Conservation (phyloP, 1,139 yeast species). For the Scheffersomyces lignicola region DNA sequence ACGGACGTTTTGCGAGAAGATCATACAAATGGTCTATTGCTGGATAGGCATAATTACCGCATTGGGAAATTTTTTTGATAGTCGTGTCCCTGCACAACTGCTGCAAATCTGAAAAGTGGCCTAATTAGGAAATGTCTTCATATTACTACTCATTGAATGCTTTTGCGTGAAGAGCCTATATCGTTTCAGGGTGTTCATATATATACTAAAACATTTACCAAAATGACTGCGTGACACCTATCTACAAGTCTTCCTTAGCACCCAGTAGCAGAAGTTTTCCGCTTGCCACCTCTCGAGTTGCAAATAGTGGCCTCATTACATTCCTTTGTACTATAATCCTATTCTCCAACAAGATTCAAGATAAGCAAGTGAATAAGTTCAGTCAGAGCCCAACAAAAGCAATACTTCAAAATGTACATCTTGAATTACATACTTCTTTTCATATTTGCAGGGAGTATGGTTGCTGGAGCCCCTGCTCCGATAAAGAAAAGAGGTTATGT, state of each 20-base stretch:
- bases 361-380: neutral
- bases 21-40: neutral
- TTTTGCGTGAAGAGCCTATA: neutral
- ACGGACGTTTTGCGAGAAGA: neutral
- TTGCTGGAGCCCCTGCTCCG: constrained; percentile 9
- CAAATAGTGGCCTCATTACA: too few species aligned
- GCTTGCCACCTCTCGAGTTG: too few species aligned
- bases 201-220: too few species aligned
- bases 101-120: constrained; percentile 10
- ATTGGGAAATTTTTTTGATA: constrained; percentile 17
- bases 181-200: too few species aligned
- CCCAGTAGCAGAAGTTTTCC: too few species aligned
- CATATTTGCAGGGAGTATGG: constrained; percentile 2
- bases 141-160: constrained; percentile 1
- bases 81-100: neutral
- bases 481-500: constrained; percentile 4
- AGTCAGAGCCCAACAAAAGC: neutral
- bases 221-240: too few species aligned
- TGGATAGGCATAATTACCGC: constrained; percentile 13
- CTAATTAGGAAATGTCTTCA: constrained; percentile 21
- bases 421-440: constrained; percentile 1
- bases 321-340: neutral
- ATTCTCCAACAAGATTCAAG: neutral
- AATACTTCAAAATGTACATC: constrained; percentile 1
- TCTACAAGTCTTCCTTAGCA: too few species aligned